These are phyloP conservation scores for Scenedesmus sp. DNA, from an alignment of 163 green algal genomes.

Conservation along the genomic window DNA sequence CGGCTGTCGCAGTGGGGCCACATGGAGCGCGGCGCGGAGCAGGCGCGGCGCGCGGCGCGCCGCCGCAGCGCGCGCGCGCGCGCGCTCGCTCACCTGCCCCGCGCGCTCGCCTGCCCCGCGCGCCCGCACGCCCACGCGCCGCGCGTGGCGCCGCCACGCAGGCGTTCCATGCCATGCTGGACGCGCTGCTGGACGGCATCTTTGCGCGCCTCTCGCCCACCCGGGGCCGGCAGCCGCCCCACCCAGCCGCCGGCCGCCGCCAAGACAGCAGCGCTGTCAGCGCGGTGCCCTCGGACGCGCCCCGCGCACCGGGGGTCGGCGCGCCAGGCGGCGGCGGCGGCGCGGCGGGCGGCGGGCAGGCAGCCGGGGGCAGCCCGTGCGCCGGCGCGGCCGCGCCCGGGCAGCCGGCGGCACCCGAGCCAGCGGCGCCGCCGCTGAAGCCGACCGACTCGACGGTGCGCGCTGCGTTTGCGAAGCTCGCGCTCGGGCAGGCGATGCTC, in stretches of 20 bases:
- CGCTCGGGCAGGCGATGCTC: constrained; percentile 34
- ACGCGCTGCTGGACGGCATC: constrained; percentile 26
- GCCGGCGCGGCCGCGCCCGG: neutral
- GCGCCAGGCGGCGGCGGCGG: neutral
- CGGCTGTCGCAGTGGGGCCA: constrained; percentile 19
- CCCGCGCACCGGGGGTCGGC: neutral
- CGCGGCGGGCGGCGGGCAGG: neutral
- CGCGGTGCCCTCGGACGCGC: neutral
- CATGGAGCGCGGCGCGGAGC: constrained; percentile 3
- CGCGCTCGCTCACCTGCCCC: neutral
- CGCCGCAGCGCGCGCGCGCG: neutral
- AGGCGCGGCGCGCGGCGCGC: neutral
- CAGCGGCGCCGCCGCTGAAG: constrained; percentile 1
- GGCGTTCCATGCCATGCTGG: constrained; percentile 32
- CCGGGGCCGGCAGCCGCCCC: neutral
- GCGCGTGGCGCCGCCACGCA: too few relatives aligned
- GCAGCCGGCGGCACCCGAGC: neutral
- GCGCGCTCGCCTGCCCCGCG: neutral
- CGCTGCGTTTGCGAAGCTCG: constrained; percentile 43
- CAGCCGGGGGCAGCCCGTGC: neutral
- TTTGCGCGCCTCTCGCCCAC: constrained; percentile 5
- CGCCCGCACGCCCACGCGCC: too few relatives aligned
- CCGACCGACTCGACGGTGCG: constrained; percentile 33
- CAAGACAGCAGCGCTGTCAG: neutral
- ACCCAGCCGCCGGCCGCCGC: neutral